phyloP scores from a whole-genome alignment of 2,329 filamentous ascomycete genomes.

The Diaporthe sp. region DNA sequence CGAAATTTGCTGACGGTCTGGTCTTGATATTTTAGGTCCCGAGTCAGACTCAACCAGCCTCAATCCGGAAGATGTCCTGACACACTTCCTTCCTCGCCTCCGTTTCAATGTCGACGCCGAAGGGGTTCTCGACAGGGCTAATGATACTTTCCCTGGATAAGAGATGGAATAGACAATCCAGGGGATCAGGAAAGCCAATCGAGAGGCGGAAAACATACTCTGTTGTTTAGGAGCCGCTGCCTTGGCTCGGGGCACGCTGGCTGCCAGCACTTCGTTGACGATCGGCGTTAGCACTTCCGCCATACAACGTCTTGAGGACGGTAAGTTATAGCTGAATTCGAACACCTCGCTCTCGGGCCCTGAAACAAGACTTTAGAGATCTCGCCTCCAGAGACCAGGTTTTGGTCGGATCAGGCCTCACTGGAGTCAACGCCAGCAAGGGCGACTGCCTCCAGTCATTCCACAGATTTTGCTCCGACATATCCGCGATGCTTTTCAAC shows the following conservation, averaged over 20 bases:
- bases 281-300: no score
- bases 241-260: no score
- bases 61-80: background rate
- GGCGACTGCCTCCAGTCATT: background rate
- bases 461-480: background rate
- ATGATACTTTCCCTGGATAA: background rate
- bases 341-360: background rate
- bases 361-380: background rate
- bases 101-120: background rate
- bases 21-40: no score
- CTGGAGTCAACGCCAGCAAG: background rate
- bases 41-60: background rate
- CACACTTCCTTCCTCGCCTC: background rate
- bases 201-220: background rate
- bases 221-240: background rate
- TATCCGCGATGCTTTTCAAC: constrained; percentile 11
- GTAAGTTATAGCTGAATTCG: no score
- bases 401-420: background rate
- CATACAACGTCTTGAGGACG: background rate
- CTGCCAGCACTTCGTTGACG: background rate
- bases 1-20: background rate
- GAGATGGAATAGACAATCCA: background rate
- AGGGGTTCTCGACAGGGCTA: background rate
- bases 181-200: no score
- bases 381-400: background rate